These are phyloP conservation scores for Cardamine chenopodiifolia DNA, from an alignment of 345 rosid species.

Conservation along the genomic window DNA sequence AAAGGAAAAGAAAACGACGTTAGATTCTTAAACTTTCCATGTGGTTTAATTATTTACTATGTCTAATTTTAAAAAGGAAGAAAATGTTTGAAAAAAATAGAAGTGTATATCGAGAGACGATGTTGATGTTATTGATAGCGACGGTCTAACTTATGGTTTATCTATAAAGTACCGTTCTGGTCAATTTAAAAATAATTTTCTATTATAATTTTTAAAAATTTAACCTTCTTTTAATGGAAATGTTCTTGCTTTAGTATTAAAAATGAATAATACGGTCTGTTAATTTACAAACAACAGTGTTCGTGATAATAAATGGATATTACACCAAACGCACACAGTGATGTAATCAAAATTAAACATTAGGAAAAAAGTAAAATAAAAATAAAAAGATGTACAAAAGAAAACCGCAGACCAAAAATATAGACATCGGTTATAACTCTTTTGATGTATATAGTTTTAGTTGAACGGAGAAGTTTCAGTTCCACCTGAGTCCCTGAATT, in stretches of 20 bases:
- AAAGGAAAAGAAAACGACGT: slow-evolving; percentile 28
- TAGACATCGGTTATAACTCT: slow-evolving; percentile 40
- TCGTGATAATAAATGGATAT: neutral
- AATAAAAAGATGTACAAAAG: neutral
- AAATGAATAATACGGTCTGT: neutral
- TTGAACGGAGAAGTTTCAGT: slow-evolving; percentile 45
- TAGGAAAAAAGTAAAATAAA: neutral
- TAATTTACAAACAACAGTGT: neutral
- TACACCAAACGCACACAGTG: neutral
- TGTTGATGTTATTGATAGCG: slow-evolving; percentile 44
- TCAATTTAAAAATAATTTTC: slow-evolving; percentile 16
- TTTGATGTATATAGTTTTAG: slow-evolving; percentile 44
- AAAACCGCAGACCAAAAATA: slow-evolving; percentile 30
- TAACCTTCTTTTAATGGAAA: slow-evolving; percentile 7
- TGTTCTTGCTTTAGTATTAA: neutral
- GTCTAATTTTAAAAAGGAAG: slow-evolving; percentile 13
- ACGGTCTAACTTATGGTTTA: slow-evolving; percentile 46
- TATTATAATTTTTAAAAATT: neutral
- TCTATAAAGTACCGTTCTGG: slow-evolving; percentile 35
- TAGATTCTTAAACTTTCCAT: slow-evolving; percentile 22
- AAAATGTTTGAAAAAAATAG: slow-evolving; percentile 24
- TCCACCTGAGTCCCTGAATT: slow-evolving; percentile 47
- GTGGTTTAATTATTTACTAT: slow-evolving; percentile 37
- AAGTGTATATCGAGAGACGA: slow-evolving; percentile 43
- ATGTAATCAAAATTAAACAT: slow-evolving; percentile 10